phyloP scores from a whole-genome alignment of 108 stramenopile species.

The Parietichytrium sp. region DNA sequence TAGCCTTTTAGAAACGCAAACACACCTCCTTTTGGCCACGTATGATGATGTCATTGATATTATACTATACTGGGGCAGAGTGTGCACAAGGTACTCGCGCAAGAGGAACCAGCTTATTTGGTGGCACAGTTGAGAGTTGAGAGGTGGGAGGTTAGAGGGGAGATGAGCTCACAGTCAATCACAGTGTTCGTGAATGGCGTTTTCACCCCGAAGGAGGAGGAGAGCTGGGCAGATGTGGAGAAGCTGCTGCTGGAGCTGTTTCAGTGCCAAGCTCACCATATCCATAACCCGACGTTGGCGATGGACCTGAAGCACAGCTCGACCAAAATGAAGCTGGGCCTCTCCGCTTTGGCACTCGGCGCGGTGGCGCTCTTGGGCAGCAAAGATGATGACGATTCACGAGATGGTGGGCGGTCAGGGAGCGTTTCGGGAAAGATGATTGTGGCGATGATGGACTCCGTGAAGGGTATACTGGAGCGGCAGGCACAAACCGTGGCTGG shows the following conservation, averaged over 20 bases:
- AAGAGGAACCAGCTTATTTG: no score
- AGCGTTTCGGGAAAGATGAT: background rate
- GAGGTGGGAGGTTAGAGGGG: no score
- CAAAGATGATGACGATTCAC: no score
- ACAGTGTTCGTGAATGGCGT: constrained; percentile 31
- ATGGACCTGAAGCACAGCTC: background rate
- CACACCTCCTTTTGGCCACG: no score
- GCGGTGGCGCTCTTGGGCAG: no score
- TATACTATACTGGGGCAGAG: no score
- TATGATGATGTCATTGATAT: no score
- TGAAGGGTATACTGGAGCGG: background rate
- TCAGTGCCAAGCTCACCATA: background rate
- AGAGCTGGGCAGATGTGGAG: background rate
- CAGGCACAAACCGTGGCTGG: background rate
- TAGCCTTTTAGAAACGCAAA: no score
- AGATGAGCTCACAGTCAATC: no score
- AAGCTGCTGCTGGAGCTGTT: background rate
- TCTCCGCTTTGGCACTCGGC: background rate
- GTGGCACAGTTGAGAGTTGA: no score
- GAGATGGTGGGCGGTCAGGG: no score
- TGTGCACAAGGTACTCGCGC: no score
- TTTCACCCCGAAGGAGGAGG: constrained; percentile 21
- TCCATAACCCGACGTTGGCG: constrained; percentile 12
- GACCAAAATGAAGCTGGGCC: background rate
- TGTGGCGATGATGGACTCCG: background rate